Conservation (phyloP, 768 basidiomycete species). For the Tricholoma hemisulphureum region DNA sequence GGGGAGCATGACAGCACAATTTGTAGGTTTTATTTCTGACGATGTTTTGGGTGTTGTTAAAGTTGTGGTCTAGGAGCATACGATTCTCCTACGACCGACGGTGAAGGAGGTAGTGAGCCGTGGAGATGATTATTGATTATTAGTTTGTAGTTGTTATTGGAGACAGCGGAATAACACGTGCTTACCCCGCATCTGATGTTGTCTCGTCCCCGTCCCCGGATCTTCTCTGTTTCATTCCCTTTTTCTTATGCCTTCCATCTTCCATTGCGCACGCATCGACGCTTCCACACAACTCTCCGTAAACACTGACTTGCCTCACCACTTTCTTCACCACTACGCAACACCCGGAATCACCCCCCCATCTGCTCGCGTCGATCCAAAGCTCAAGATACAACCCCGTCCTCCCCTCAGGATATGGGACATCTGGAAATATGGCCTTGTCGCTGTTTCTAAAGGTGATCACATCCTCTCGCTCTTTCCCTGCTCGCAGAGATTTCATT, state of each 20-base stretch:
- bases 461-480: background rate
- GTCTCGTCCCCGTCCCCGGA: slow-evolving; percentile 11
- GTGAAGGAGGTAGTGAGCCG: slow-evolving; percentile 83
- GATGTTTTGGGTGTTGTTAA: background rate
- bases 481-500: slow-evolving; percentile 2
- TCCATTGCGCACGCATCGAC: slow-evolving; percentile 12
- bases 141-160: background rate
- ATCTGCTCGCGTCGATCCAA: slow-evolving; percentile 68
- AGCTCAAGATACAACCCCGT: slow-evolving; percentile 56
- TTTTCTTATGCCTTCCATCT: slow-evolving; percentile 18
- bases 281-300: slow-evolving; percentile 4
- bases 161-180: slow-evolving; percentile 1
- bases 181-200: slow-evolving; percentile 1
- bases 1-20: slow-evolving; percentile 94
- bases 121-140: slow-evolving; percentile 71
- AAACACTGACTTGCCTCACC: slow-evolving; percentile 25
- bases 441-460: slow-evolving; percentile 68
- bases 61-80: slow-evolving; percentile 68
- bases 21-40: slow-evolving; percentile 45
- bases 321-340: slow-evolving; percentile 54
- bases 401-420: slow-evolving; percentile 64
- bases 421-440: slow-evolving; percentile 67
- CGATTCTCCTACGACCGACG: slow-evolving; percentile 80
- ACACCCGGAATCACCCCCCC: slow-evolving; percentile 70
- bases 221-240: slow-evolving; percentile 5